Base-by-base conservation (phyloP, 192 early-diverging fungal genomes). In the Backusella tarrabulga region DNA sequence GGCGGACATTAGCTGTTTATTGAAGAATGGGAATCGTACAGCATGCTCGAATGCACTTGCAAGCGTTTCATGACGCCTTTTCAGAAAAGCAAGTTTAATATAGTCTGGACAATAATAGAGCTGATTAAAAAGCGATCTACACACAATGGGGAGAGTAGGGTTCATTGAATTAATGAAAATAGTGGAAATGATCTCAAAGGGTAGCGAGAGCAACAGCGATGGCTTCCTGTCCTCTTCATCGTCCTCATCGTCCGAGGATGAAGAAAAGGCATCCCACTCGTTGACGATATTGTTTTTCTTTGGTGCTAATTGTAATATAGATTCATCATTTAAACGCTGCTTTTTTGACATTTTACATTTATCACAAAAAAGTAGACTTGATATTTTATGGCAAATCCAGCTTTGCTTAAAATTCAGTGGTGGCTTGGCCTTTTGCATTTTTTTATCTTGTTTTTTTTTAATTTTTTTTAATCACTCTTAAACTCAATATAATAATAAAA, bases 91-190 rank as follows among this genome's bases (percentile, higher is more conserved):
- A 19, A 78, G 23, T 41, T 84, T 84, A 67, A 77, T 36, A 6
- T 32, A 52, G 32, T 63, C 71, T 2, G 67, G 54, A 34, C 56
- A 46, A 73, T 42, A 11, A 42, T 77, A 50, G 5, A 81, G 76
- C 26, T 68, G 41, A 29, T 56, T 32, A 54, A 66, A 75, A 1
- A 81, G 23, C 6, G 23, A 11, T 54, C 66, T 72, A 19, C 76
- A 78, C 8, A 50, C 50, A 11, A 84, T 19, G 4, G 76, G 76
- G 34, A 84, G 36, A 6, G 76, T 26, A 34, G 54, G 46, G 23
- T 84, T 84, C 36, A 74, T 66, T 2, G 83, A 77, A 11, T 17
- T 72, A 36, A 84, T 73, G 46, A 84, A 84, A 34, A 84, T 80
- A 4, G 36, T 40, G 9, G 70, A 74, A 1, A 84, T 50, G n/a